Conservation (phyloP, 768 basidiomycete genomes). For the Rubroboletus satanas region DNA sequence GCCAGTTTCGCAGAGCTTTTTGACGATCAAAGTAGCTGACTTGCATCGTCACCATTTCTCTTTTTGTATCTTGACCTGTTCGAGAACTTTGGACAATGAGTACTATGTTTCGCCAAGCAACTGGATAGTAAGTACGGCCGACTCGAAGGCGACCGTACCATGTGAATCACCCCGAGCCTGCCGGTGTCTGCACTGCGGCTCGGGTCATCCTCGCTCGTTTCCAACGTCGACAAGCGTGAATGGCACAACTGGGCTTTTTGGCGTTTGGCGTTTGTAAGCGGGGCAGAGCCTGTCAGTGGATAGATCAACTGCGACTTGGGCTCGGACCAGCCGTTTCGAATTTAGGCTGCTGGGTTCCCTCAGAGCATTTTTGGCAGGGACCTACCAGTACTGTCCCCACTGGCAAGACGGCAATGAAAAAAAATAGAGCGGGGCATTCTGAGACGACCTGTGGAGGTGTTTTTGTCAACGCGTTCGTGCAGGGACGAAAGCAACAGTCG, state of each 20-base stretch:
- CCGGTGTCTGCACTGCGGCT: not conserved
- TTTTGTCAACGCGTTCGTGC: conserved; percentile 92
- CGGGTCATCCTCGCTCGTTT: not conserved
- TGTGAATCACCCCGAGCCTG: not conserved
- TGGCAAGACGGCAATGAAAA: not conserved
- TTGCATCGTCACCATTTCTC: not conserved
- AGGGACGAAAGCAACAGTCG: conserved; percentile 72
- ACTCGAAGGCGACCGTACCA: not conserved
- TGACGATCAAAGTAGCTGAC: not conserved
- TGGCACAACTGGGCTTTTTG: not conserved
- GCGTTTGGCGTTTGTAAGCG: not conserved
- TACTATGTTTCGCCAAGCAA: not conserved
- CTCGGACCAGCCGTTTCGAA: not conserved
- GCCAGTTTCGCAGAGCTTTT: not conserved
- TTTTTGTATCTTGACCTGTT: no score
- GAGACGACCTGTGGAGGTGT: conserved; percentile 53
- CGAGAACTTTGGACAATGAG: not conserved
- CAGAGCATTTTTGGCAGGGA: not conserved
- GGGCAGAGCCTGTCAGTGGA: not conserved
- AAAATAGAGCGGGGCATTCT: conserved; percentile 95
- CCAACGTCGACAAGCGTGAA: not conserved
- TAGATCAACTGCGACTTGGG: not conserved
- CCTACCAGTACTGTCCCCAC: not conserved
- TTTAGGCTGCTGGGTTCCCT: not conserved
- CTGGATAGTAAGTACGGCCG: not conserved